phyloP scores from a whole-genome alignment of 208 protist species.

The Entamoeba moshkovskii region DNA sequence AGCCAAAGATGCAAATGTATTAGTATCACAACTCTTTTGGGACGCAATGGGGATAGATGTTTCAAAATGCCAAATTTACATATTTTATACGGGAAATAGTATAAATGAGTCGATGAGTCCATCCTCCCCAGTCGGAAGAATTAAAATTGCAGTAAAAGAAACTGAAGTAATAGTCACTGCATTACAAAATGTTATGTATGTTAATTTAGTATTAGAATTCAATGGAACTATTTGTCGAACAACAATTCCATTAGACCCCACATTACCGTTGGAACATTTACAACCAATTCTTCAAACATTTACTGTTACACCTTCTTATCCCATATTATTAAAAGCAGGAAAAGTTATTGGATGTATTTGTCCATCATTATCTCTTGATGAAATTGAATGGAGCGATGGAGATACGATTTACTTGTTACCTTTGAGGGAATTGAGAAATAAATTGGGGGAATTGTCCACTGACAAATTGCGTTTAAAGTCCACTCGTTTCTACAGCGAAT shows the following conservation, averaged over 20 bases:
- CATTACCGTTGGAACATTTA: background rate
- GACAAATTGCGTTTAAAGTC: background rate
- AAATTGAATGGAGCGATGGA: background rate
- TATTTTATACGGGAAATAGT: background rate
- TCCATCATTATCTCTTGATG: background rate
- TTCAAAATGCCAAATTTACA: background rate
- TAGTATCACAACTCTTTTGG: background rate
- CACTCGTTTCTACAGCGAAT: background rate
- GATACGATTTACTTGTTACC: background rate
- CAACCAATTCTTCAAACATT: background rate
- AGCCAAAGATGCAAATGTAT: background rate
- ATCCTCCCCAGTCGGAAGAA: background rate
- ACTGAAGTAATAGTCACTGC: background rate
- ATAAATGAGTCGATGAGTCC: background rate
- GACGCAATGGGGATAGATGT: background rate
- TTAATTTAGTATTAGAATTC: background rate
- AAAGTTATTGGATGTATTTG: background rate
- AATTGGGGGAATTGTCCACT: background rate
- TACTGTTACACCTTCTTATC: background rate
- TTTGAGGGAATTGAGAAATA: background rate
- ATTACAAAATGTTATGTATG: background rate
- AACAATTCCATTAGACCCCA: background rate
- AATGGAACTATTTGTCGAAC: background rate
- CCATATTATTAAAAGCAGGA: background rate
- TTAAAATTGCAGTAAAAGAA: background rate